Conservation (phyloP, 495 filamentous ascomycete species). For the Xylaria scruposa region DNA sequence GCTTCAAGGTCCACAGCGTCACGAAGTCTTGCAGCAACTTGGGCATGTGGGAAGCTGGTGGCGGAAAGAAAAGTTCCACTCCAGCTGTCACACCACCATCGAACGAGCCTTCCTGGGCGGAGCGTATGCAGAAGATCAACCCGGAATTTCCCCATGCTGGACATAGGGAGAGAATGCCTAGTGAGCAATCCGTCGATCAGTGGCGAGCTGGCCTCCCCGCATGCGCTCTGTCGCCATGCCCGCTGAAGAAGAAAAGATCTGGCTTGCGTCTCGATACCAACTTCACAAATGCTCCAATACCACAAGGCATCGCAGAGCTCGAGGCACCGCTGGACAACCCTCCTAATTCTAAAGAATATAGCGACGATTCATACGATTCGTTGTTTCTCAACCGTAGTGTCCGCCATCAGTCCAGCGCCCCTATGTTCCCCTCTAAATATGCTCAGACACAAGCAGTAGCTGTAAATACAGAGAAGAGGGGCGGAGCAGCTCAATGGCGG, state of each 20-base stretch:
- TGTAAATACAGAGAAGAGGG: not conserved
- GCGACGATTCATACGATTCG: slow-evolving; percentile 23
- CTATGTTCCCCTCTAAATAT: slow-evolving; percentile 33
- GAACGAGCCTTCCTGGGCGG: not conserved
- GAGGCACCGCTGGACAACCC: not conserved
- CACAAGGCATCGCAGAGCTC: not conserved
- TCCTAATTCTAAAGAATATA: not conserved
- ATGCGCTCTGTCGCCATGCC: not conserved
- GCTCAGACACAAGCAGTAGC: not conserved
- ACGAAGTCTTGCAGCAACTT: not conserved
- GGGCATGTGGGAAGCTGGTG: not conserved
- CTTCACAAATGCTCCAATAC: not conserved
- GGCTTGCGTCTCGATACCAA: not conserved
- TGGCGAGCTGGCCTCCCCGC: not conserved
- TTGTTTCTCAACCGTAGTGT: slow-evolving; percentile 21
- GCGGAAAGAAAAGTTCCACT: not conserved
- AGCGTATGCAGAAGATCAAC: not conserved
- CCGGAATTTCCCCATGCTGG: not conserved
- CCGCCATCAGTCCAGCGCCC: not conserved
- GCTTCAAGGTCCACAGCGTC: slow-evolving; percentile 32
- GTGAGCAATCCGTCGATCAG: not conserved
- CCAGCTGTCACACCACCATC: not conserved
- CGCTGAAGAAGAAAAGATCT: not conserved
- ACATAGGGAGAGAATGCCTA: not conserved
- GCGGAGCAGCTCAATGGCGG: too few species aligned